These are phyloP conservation scores for Colletotrichum horii DNA, from an alignment of 2,329 filamentous ascomycete species.

Conservation along the genomic window DNA sequence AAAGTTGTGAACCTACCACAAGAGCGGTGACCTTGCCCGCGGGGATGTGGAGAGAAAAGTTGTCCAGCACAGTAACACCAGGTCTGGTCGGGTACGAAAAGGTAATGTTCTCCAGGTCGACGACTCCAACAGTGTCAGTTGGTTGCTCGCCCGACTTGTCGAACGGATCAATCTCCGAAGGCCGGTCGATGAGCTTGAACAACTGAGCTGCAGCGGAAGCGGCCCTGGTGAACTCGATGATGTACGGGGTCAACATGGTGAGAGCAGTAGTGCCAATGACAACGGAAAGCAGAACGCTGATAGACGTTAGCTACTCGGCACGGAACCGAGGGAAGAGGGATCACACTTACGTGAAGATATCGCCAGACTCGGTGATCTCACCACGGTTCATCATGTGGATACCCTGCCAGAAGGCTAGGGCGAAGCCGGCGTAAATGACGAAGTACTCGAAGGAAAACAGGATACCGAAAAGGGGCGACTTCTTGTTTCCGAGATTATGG, in stretches of 20 bases:
- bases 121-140: conserved; percentile 30
- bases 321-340: too few relatives aligned
- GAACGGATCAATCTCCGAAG: conserved; percentile 41
- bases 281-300: conserved; percentile 43
- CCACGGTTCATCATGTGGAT: conserved; percentile 40
- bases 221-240: conserved; percentile 42
- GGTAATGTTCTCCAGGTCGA: conserved; percentile 45
- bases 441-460: conserved; percentile 44
- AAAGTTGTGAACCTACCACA: conserved; percentile 30
- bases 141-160: conserved; percentile 34
- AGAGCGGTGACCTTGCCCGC: conserved; percentile 50
- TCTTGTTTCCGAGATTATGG: conserved; percentile 40
- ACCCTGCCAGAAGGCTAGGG: conserved; percentile 51
- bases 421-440: conserved; percentile 47
- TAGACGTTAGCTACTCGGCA: not conserved
- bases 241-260: conserved; percentile 40
- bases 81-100: conserved; percentile 52
- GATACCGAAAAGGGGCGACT: conserved; percentile 40
- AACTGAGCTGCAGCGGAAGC: conserved; percentile 39
- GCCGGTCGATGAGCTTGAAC: conserved; percentile 41
- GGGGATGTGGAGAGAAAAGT: conserved; percentile 46
- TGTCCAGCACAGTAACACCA: conserved; percentile 43
- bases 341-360: conserved; percentile 41
- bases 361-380: conserved; percentile 40
- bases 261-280: conserved; percentile 41